These are phyloP conservation scores for Botrytis deweyae DNA, from an alignment of 2,329 filamentous ascomycete genomes.

Conservation along the genomic window DNA sequence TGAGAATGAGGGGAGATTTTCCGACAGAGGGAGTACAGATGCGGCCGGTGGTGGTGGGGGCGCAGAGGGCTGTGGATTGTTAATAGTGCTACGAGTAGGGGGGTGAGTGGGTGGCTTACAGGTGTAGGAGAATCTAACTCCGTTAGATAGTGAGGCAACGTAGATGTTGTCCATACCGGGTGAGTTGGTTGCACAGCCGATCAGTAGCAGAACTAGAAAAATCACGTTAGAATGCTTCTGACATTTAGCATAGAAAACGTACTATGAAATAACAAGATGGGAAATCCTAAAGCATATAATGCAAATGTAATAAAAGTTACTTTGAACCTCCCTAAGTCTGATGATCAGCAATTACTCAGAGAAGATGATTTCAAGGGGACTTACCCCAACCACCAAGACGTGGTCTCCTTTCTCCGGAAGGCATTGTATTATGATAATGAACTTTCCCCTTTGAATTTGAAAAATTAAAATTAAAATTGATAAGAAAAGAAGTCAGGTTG, in stretches of 20 bases:
- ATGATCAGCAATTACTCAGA: neutral
- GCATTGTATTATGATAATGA: neutral
- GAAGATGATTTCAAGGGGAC: neutral
- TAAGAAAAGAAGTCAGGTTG: neutral
- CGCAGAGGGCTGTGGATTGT: conserved; percentile 3
- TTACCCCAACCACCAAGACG: conserved; percentile 7
- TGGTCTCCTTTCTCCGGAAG: neutral
- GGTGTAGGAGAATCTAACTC: conserved; percentile 10
- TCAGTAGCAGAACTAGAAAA: neutral
- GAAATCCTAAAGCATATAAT: conserved; percentile 9
- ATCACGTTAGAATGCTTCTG: neutral
- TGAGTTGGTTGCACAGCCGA: conserved; percentile 11
- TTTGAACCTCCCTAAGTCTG: neutral
- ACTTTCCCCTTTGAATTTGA: too few species aligned
- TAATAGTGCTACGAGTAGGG: neutral
- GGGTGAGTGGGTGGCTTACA: neutral
- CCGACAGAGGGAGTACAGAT: conserved; percentile 2
- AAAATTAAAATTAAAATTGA: neutral
- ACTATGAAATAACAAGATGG: conserved; percentile 15
- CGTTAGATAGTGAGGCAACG: neutral
- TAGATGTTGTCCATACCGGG: conserved; percentile 17
- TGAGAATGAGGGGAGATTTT: conserved; percentile 1
- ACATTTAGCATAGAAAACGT: neutral
- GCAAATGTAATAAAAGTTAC: conserved; percentile 4
- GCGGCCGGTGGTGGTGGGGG: neutral